Base-by-base conservation (phyloP, 2,329 filamentous ascomycete species). In the Arthrobotrys megalospora region DNA sequence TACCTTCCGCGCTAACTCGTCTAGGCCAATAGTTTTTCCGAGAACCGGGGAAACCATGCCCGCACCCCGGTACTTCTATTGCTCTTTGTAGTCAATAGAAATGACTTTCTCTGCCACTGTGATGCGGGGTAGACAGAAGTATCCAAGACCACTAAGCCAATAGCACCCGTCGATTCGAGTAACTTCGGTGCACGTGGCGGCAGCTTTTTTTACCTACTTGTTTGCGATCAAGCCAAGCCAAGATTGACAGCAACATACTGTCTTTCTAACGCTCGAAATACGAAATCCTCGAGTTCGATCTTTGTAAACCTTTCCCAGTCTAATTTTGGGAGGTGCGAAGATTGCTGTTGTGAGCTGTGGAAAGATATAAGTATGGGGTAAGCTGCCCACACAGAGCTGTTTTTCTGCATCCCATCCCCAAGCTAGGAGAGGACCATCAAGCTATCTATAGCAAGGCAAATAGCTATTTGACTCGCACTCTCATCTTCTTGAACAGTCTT, bases 51-150 rank as follows among this genome's bases (percentile, higher is more conserved):
- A 19, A 47, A 69, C 72, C 65, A 63, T 70, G 64, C 19, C 50
- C 12, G 10, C 32, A 53, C 38, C 47, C 64, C 48, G 58, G 58
- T 47, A 36, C 32, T 45, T 41, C 32, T n/a, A 53, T 70, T 43
- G 19, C 58, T 52, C 43, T 38, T 76, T 76, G 19, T 6, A 36
- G 58, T 65, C 38, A 65, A 69, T 69, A 19, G 16, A 3, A 53
- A 6, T 28, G 16, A 32, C 19, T 28, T 69, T 41, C 21, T 64
- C 43, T 32, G 36, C 14, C 28, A 55, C 16, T 24, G 10, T 32
- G 48, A 73, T 76, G 72, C 72, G 72, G 72, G 65, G 72, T 76
- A 69, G 34, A 38, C 38, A 47, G 10, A 16, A 55, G 34, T 28
- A 55, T 45, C 55, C 67, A 19, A 43, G 32, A 43, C 12, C 12